Conservation (phyloP, 441 rosid species). For the Pelargonium fulgidum region DNA sequence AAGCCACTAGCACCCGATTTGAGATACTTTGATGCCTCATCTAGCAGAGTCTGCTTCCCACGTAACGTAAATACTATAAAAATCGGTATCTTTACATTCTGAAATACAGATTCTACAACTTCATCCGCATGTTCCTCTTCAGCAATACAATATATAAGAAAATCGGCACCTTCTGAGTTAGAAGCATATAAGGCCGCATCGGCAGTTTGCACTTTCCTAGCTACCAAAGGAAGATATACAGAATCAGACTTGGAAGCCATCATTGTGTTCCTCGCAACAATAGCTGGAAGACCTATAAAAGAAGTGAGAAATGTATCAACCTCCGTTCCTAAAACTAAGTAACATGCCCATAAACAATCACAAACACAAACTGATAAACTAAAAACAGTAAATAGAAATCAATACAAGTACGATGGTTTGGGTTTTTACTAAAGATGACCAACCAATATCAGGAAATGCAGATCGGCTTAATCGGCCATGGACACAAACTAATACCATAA, state of each 20-base stretch:
- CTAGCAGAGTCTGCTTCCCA: constrained; percentile 20
- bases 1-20: constrained; percentile 69
- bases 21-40: constrained; percentile 34
- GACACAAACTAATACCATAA: neutral
- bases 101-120: constrained; percentile 32
- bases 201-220: constrained; percentile 56
- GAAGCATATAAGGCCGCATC: constrained; percentile 60
- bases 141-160: constrained; percentile 45
- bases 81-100: constrained; percentile 59
- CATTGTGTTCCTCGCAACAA: constrained; percentile 88
- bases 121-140: constrained; percentile 32
- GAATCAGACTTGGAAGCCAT: constrained; percentile 55
- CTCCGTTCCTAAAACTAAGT: neutral
- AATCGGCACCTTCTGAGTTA: constrained; percentile 90
- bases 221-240: constrained; percentile 78
- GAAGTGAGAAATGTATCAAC: constrained; percentile 12
- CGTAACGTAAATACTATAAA: constrained; percentile 31
- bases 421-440: too few relatives aligned
- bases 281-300: constrained; percentile 68
- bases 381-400: too few relatives aligned
- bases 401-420: too few relatives aligned
- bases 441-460: too few relatives aligned
- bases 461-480: too few relatives aligned
- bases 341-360: neutral
- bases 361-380: neutral